Conservation (phyloP, 192 early-diverging fungal species). For the Phycomyces blakesleeanus region DNA sequence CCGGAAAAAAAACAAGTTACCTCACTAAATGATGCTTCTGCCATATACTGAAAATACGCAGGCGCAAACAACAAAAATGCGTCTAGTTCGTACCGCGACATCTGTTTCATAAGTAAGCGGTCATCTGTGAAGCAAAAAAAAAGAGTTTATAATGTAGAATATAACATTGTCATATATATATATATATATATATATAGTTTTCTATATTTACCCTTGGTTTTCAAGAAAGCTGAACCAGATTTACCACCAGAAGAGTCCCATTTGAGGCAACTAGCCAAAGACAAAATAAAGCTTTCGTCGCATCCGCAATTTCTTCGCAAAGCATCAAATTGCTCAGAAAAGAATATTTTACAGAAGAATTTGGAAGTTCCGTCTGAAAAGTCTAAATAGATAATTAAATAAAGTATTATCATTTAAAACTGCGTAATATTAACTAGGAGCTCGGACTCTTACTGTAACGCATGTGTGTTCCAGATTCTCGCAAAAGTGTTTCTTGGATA, state of each 20-base stretch:
- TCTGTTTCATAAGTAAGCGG: constrained; percentile 88
- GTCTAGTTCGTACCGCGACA: constrained; percentile 78
- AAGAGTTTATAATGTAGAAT: constrained; percentile 3
- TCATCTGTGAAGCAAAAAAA: constrained; percentile 62
- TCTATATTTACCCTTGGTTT: constrained; percentile 59
- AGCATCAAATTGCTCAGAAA: constrained; percentile 89
- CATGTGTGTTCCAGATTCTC: constrained; percentile 71
- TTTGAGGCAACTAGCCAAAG: constrained; percentile 79
- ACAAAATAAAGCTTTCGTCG: constrained; percentile 80
- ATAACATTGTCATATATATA: constrained; percentile 5
- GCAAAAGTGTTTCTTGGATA: constrained; percentile 62
- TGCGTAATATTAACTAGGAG: too few relatives aligned
- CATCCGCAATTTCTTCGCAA: constrained; percentile 80
- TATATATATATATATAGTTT: not conserved
- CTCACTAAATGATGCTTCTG: constrained; percentile 74
- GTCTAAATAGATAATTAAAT: constrained; percentile 26
- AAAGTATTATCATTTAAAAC: too few relatives aligned
- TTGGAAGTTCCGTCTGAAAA: constrained; percentile 74
- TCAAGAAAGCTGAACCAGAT: constrained; percentile 86
- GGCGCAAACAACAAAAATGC: constrained; percentile 89
- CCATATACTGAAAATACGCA: constrained; percentile 84
- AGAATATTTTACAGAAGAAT: constrained; percentile 88
- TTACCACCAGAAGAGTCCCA: constrained; percentile 89
- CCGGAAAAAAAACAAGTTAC: too few relatives aligned
- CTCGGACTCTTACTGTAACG: constrained; percentile 55